Base-by-base conservation (phyloP, 495 filamentous ascomycete species). In the Astrothelium subdiscretum region DNA sequence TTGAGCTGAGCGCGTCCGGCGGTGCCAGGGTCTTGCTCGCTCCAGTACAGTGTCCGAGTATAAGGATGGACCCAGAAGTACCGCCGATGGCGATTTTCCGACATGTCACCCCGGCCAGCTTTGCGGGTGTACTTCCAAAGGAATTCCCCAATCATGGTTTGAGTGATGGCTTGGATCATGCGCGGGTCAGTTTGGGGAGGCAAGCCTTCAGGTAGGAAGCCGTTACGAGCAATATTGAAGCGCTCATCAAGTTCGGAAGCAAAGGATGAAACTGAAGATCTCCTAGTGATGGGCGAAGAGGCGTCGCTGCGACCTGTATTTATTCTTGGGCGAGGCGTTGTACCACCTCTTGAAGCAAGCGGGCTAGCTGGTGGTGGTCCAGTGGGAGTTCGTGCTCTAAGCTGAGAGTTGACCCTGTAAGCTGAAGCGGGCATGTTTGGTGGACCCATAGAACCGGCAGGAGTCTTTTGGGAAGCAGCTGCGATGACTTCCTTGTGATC, bases 1-100 rank as follows among this genome's bases (percentile, higher is more conserved):
- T 86, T 88, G 63, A 92, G 74, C 73, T 96, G 87, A 22, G 80
- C 77, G 65, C 87, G 83, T 18, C 90, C 88, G 58, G 86, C 90
- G 29, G 78, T 80, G 44, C 87, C 83, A 1, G 95, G 95, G 73
- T 97, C 92, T 42, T 85, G 81, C 62, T 95, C 90, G 70, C 90
- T 95, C 94, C 94, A 98, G 78, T 98, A 98, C 62, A 98, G 73
- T 0, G 92, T 97, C 31, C 91, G 85, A 3, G 95, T 98, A 73
- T 98, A 98, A 0, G 94, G 94, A 73, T 98, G 94, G 24, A 98
- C 88, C 94, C 94, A 98, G 83, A 98, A 98, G 78, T 96, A 98
- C 31, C 94, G 86, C 35, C 89, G 84, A 71, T 98, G 94, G 51
- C 94, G 80, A 38, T 90, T 95, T 62, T 83, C 84, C 3, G 92